Conservation (phyloP, 106 monocot species). For the Dendrobium chrysotoxum region DNA sequence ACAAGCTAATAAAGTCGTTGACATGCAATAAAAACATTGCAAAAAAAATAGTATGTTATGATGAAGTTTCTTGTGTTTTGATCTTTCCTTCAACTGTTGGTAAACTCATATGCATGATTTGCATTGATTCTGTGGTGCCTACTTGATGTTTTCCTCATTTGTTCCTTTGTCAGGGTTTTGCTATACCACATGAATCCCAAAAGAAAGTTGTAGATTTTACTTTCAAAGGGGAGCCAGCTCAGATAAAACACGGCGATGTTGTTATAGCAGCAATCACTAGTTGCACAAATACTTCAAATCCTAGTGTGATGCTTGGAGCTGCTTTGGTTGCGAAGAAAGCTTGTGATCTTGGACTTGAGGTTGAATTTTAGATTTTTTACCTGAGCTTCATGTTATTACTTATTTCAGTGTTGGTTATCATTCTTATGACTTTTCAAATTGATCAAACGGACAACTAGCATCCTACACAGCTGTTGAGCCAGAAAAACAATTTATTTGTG, state of each 20-base stretch:
- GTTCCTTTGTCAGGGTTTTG: slow-evolving; percentile 61
- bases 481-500: not conserved
- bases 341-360: slow-evolving; percentile 91
- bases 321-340: slow-evolving; percentile 96
- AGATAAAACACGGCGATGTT: slow-evolving; percentile 89
- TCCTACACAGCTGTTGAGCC: not conserved
- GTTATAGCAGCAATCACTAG: slow-evolving; percentile 97
- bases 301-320: slow-evolving; percentile 96
- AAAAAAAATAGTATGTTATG: not conserved
- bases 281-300: slow-evolving; percentile 97
- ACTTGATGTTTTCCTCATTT: not conserved
- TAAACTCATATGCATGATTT: not conserved
- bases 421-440: not conserved
- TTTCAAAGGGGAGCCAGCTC: slow-evolving; percentile 61
- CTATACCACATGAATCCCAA: slow-evolving; percentile 80
- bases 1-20: not conserved
- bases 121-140: not conserved
- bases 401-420: not conserved
- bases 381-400: not conserved
- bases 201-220: slow-evolving; percentile 64
- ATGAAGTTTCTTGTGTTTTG: not conserved
- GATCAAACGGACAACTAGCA: not conserved
- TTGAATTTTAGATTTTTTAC: slow-evolving; percentile 15
- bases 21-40: too few relatives aligned
- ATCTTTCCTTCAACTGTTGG: not conserved